Conservation (phyloP, 2,329 filamentous ascomycete species). For the Aspergillus brunneoviolaceus region DNA sequence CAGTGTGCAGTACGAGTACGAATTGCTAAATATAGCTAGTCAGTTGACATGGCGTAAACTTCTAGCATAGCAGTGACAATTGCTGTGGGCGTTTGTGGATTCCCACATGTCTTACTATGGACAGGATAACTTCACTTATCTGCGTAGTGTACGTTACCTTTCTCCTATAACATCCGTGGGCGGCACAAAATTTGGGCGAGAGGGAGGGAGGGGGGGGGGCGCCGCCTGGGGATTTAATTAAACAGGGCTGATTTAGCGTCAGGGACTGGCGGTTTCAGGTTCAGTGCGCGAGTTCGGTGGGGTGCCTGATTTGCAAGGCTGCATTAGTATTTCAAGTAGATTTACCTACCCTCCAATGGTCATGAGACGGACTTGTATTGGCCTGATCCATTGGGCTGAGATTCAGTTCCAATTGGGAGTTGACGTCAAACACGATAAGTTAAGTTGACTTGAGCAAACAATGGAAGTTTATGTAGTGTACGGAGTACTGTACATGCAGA, state of each 20-base stretch:
- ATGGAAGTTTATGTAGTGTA: no score
- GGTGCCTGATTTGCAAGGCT: neutral
- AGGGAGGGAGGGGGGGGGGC: neutral
- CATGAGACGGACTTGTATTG: neutral
- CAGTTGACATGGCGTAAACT: no score
- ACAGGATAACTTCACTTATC: neutral
- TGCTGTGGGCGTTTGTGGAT: neutral
- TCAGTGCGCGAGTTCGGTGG: neutral
- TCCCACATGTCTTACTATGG: neutral
- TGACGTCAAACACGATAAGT: neutral
- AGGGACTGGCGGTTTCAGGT: constrained; percentile 4
- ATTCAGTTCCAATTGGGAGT: no score
- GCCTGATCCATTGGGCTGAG: neutral
- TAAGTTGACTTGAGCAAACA: neutral
- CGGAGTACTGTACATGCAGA: no score
- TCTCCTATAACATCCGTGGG: neutral
- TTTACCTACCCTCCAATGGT: no score
- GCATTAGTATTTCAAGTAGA: neutral
- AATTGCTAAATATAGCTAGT: neutral
- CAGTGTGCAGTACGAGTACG: neutral
- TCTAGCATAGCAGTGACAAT: neutral
- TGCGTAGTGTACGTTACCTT: no score
- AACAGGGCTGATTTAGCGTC: neutral
- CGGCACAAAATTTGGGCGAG: neutral
- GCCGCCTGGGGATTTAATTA: neutral